Evolutionary conservation across 306 rosid genomes (phyloP).

Genomic region (Malus asiatica): DNA sequence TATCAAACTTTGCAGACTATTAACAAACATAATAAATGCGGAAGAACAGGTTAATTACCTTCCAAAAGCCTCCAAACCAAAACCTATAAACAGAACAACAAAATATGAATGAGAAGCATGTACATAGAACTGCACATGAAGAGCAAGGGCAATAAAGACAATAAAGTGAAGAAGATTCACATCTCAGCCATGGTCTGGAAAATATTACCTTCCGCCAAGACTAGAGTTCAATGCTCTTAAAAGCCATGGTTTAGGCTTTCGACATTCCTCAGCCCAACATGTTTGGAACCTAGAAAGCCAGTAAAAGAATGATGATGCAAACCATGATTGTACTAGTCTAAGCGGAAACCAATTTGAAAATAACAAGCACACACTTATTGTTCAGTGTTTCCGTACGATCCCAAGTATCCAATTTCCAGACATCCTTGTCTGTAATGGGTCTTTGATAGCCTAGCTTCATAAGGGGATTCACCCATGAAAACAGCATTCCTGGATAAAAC

Average conservation of each 20-base stretch:
- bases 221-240: slow-evolving; percentile 76
- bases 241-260: slow-evolving; percentile 84
- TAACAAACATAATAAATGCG: not conserved
- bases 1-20: not conserved
- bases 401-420: slow-evolving; percentile 92
- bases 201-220: slow-evolving; percentile 73
- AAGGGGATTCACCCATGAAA: slow-evolving; percentile 80
- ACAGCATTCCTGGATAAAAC: slow-evolving; percentile 40
- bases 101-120: slow-evolving; percentile 15
- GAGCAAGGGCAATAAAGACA: not conserved
- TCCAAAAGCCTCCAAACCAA: slow-evolving; percentile 96
- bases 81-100: slow-evolving; percentile 46
- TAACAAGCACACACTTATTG: slow-evolving; percentile 37
- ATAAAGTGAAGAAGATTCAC: not conserved
- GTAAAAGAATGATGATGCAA: slow-evolving; percentile 15
- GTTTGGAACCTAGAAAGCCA: slow-evolving; percentile 55
- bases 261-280: slow-evolving; percentile 72
- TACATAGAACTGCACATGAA: slow-evolving; percentile 7
- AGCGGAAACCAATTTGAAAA: slow-evolving; percentile 9
- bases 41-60: slow-evolving; percentile 39
- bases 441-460: slow-evolving; percentile 75
- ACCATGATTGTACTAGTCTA: not conserved
- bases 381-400: slow-evolving; percentile 74
- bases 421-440: slow-evolving; percentile 80
- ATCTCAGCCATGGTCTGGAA: slow-evolving; percentile 12